These are phyloP conservation scores for Saccharomyces hybrid DNA, from an alignment of 1,139 yeast genomes.

Conservation along the genomic window DNA sequence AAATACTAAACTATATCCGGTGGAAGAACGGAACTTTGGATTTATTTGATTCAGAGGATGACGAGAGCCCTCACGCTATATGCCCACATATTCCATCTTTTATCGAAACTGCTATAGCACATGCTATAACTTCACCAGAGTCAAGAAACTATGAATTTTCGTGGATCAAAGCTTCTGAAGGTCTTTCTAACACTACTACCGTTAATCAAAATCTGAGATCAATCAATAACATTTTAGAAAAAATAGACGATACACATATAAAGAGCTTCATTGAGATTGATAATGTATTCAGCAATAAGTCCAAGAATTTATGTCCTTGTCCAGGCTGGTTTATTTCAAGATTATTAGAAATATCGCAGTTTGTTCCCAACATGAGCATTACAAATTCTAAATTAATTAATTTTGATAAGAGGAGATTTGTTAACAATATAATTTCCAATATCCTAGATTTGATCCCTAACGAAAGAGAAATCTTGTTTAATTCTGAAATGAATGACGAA, in stretches of 20 bases:
- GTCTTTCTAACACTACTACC: constrained; percentile 5
- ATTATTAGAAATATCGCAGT: constrained; percentile 55
- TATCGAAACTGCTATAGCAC: constrained; percentile 70
- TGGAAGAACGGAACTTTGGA: constrained; percentile 60
- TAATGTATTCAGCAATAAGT: constrained; percentile 40
- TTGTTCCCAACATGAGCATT: constrained; percentile 57
- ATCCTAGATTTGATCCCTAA: constrained; percentile 37
- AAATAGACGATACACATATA: constrained; percentile 19
- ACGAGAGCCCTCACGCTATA: constrained; percentile 24
- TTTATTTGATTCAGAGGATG: constrained; percentile 38
- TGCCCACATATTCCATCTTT: constrained; percentile 72
- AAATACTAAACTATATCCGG: constrained; percentile 58
- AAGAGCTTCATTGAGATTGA: constrained; percentile 27
- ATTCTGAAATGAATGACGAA: constrained; percentile 6
- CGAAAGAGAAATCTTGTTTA: background rate
- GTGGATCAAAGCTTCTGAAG: constrained; percentile 23
- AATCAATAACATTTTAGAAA: constrained; percentile 16
- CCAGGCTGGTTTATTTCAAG: constrained; percentile 71
- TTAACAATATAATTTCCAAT: constrained; percentile 48
- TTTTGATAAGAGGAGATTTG: constrained; percentile 61
- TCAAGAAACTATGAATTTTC: constrained; percentile 48
- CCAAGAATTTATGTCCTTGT: constrained; percentile 63
- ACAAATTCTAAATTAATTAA: constrained; percentile 52
- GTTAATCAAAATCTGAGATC: constrained; percentile 8
- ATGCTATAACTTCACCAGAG: constrained; percentile 75